Evolutionary conservation across 2,329 filamentous ascomycete species (phyloP).

Genomic region (Fusarium sp.): DNA sequence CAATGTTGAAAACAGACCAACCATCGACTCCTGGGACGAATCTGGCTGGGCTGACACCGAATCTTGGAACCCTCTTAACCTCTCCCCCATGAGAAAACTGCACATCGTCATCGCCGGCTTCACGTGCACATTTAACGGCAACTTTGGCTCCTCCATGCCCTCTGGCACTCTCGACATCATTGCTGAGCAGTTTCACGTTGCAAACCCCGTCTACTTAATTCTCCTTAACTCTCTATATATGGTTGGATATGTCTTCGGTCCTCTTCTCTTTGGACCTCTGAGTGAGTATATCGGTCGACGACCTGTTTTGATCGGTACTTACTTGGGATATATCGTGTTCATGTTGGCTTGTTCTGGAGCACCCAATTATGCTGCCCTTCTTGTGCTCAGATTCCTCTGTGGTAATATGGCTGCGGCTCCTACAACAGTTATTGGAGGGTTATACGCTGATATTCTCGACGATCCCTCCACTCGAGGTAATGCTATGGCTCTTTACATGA

Average conservation of each 20-base stretch:
- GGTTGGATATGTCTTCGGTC: constrained; percentile 54
- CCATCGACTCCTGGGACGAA: constrained; percentile 35
- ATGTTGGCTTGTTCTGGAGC: constrained; percentile 56
- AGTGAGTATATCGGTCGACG: constrained; percentile 54
- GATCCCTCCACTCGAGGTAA: constrained; percentile 51
- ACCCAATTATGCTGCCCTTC: constrained; percentile 58
- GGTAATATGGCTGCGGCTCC: constrained; percentile 54
- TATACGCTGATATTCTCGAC: constrained; percentile 54
- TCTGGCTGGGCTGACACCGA: constrained; percentile 37
- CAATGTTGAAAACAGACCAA: constrained; percentile 21
- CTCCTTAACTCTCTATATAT: constrained; percentile 56
- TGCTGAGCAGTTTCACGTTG: constrained; percentile 48
- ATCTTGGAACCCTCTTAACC: constrained; percentile 49
- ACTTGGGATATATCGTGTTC: constrained; percentile 53
- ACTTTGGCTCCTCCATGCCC: constrained; percentile 55
- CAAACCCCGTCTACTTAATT: constrained; percentile 47
- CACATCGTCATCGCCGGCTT: constrained; percentile 54
- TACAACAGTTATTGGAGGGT: constrained; percentile 52
- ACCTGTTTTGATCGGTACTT: constrained; percentile 53
- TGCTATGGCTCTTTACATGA: constrained; percentile 54
- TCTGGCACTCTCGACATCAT: constrained; percentile 55
- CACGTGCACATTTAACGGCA: constrained; percentile 55
- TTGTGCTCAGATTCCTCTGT: constrained; percentile 57
- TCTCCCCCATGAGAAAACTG: constrained; percentile 51
- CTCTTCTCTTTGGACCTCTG: constrained; percentile 53